Conservation (phyloP, 768 basidiomycete species). For the Lentinus tigrinus region DNA sequence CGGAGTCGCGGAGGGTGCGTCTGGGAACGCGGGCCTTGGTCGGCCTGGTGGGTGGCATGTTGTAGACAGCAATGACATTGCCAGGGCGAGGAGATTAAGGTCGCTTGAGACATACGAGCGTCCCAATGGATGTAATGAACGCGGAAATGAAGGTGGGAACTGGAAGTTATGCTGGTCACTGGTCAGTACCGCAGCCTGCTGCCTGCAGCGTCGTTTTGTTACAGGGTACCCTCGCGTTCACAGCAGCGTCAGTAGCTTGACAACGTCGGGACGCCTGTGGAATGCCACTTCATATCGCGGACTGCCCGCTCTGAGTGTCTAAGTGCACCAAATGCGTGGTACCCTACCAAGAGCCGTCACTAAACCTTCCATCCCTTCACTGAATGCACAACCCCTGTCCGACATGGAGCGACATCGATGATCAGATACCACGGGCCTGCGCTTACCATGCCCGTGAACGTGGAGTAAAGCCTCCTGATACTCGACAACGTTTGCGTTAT, state of each 20-base stretch:
- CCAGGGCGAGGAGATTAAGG: not conserved
- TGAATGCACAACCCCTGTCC: not conserved
- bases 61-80: slow-evolving; percentile 33
- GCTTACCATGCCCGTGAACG: not conserved
- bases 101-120: not conserved
- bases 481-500: not conserved
- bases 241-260: not conserved
- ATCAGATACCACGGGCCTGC: not conserved
- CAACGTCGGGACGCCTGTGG: not conserved
- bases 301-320: too few species aligned
- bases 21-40: slow-evolving; percentile 64
- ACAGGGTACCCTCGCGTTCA: too few species aligned
- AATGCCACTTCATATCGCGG: not conserved
- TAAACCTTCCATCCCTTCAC: not conserved
- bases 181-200: not conserved
- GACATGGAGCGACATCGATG: not conserved
- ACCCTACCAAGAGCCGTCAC: not conserved
- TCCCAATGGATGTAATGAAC: not conserved
- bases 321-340: too few species aligned
- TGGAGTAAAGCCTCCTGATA: not conserved
- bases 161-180: not conserved
- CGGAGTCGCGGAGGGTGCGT: slow-evolving; percentile 50
- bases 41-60: slow-evolving; percentile 65
- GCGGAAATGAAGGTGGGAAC: slow-evolving; percentile 8
- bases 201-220: too few species aligned